Base-by-base conservation (phyloP, 257 asterid genomes). In the Knoxia roxburghii region DNA sequence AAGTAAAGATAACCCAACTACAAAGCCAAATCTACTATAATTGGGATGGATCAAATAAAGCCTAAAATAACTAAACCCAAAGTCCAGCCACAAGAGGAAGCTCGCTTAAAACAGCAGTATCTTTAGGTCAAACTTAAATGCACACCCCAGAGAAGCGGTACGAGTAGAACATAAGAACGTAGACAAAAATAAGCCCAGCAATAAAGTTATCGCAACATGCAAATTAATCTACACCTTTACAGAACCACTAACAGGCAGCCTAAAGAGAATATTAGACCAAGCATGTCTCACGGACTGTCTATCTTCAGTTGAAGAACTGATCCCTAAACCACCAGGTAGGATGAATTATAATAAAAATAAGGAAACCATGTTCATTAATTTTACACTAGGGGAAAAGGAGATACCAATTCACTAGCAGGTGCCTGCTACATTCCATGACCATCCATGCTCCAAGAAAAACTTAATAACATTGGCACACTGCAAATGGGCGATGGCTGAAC, bases 351-450 rank as follows among this genome's bases (percentile, higher is more conserved):
- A 30, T 7, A 67, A 53, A 18, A 5, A 67, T 35, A 18, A 8
- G 20, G 7, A 49, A 27, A 67, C 40, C 48, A 43, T 18, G 13
- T 27, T 33, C 50, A 17, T 3, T 11, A 30, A 52, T 7, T 33
- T 62, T 20, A 50, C 5, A 30, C 20, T 33, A 29, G 45, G 52
- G 20, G 70, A 32, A 68, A 23, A 13, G 48, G 56, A 65, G 62
- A 74, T 53, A 85, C 95, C 94, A 81, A 74, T 74, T 79, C 80
- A 76, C 75, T 69, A 85, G 91, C 83, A 87, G 58, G 95, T 80
- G 89, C 96, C 96, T 61, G 92, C 90, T 85, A 80, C 68, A 81
- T 76, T 78, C 84, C 87, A 83, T 84, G 89, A 85, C 84, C 95
- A 88, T 85, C 91, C 82, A 86, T 82, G 80, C 84, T 82, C 83